phyloP scores from a whole-genome alignment of 495 filamentous ascomycete species.

The Thozetella sp. region DNA sequence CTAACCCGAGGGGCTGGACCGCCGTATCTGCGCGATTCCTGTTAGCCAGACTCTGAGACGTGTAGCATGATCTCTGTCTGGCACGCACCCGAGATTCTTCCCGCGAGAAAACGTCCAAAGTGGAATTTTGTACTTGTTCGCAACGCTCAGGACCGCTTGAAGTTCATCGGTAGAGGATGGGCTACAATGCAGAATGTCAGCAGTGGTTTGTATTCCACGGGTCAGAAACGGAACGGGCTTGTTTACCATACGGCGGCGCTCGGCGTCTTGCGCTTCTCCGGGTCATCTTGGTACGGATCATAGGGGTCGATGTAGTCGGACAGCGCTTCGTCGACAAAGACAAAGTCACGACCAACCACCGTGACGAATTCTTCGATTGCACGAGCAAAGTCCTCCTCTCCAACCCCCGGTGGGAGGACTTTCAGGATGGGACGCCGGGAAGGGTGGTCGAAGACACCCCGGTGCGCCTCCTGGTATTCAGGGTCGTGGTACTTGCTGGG shows the following conservation, averaged over 20 bases:
- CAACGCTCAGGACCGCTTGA: slow-evolving; percentile 35
- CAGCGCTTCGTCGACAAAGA: slow-evolving; percentile 33
- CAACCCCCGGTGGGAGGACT: slow-evolving; percentile 42
- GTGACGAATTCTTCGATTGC: slow-evolving; percentile 26
- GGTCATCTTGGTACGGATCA: slow-evolving; percentile 30
- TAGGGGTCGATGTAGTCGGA: slow-evolving; percentile 48
- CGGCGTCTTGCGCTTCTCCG: slow-evolving; percentile 32
- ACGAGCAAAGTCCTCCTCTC: slow-evolving; percentile 24
- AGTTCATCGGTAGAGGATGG: slow-evolving; percentile 41
- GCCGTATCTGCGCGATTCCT: slow-evolving; percentile 45
- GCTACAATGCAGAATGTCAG: slow-evolving; percentile 11
- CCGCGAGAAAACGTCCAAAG: slow-evolving; percentile 54
- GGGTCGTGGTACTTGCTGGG: slow-evolving; percentile 22
- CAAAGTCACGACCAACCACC: slow-evolving; percentile 28
- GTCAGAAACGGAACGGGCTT: not conserved
- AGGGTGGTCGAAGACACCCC: slow-evolving; percentile 18
- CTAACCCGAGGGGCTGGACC: slow-evolving; percentile 54
- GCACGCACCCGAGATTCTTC: slow-evolving; percentile 43
- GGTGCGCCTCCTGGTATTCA: slow-evolving; percentile 23
- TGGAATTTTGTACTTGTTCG: slow-evolving; percentile 48
- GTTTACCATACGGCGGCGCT: slow-evolving; percentile 40
- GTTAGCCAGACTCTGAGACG: not conserved
- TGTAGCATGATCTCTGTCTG: not conserved
- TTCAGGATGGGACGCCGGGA: slow-evolving; percentile 18
- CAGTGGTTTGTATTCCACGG: not conserved